Percentiles rank a stretch among this genome's conserved stretches.
phyloP scores from a whole-genome alignment of 495 filamentous ascomycete species.

The Sabuloglossum arenarium region DNA sequence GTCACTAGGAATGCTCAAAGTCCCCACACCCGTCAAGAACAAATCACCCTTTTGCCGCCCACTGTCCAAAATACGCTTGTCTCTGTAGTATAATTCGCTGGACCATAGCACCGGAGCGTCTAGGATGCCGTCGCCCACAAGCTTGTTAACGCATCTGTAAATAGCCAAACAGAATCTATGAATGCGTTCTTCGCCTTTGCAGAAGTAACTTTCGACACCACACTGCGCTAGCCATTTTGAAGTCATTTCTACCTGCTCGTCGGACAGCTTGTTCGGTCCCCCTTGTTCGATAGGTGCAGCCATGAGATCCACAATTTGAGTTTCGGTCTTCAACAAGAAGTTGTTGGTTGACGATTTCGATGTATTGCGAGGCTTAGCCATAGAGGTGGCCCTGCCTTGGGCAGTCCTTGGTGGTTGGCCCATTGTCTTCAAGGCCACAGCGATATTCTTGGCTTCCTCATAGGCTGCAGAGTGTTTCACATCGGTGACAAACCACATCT shows the following conservation, averaged over 20 bases:
- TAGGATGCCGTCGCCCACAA: constrained; percentile 69
- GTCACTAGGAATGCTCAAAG: constrained; percentile 26
- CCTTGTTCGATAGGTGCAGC: constrained; percentile 67
- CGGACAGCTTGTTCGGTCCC: constrained; percentile 84
- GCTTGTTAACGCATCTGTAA: constrained; percentile 63
- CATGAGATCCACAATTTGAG: constrained; percentile 73
- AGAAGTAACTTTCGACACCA: constrained; percentile 69
- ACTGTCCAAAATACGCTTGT: constrained; percentile 56
- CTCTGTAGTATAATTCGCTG: constrained; percentile 66
- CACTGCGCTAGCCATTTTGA: constrained; percentile 64
- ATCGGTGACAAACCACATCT: constrained; percentile 98
- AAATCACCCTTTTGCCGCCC: constrained; percentile 32
- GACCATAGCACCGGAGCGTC: constrained; percentile 86
- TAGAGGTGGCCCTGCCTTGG: constrained; percentile 28
- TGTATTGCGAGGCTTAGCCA: constrained; percentile 20
- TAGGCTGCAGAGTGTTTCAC: constrained; percentile 81
- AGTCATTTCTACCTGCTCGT: constrained; percentile 81
- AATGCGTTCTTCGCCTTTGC: constrained; percentile 85
- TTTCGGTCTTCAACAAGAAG: constrained; percentile 63
- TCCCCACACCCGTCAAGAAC: constrained; percentile 26
- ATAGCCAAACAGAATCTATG: constrained; percentile 88
- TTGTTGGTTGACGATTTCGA: constrained; percentile 37
- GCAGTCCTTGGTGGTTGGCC: constrained; percentile 27
- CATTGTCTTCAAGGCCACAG: constrained; percentile 84
- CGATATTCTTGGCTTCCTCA: constrained; percentile 73